Base-by-base conservation (phyloP, 1,284 basidiomycete species). In the Pyrrhoderma lamaoense region DNA sequence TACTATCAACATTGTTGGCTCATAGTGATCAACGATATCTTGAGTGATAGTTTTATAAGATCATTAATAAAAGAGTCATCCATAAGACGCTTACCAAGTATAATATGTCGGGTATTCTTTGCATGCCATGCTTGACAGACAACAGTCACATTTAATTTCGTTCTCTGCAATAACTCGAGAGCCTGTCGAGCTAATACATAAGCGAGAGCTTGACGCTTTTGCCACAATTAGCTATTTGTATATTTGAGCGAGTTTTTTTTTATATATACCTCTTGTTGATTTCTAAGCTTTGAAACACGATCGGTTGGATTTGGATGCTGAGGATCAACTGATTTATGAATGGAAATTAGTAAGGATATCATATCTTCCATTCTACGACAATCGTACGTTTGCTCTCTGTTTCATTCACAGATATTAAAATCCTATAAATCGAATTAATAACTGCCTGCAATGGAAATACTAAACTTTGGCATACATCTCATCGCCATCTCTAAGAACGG, bases 91-190 rank as follows among this genome's bases (percentile, higher is more conserved):
- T 25, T 31, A 84, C 85, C 84, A 22, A 98, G 72, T 9, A 98
- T 71, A 88, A 98, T 96, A 65, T 96, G 92, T 22, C 93, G 73
- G 5, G 88, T 77, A 63, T 96, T 95, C 73, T 94, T 96, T 21
- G 92, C 90, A 61, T 98, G 94, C 77, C 95, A 86, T 18, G 94
- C 93, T 69, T 98, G 93, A 66, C 94, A 97, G 1, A 82, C 77
- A 39, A 98, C 82, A 0, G 80, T 84, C 25, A 96, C 89, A 58
- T 94, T 83, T 44, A 98, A 72, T 53, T 77, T 77, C 0, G 95
- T 98, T 25, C 95, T 85, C 65, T 96, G 92, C 23, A 99, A 76
- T 14, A 98, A 75, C 13, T 85, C 79, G 0, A 89, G 94, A 1
- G 88, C 91, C 69, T 97, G 93, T 50, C 89, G 84, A 45, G 87